Percentiles rank a stretch among this genome's conserved stretches.
phyloP scores from a whole-genome alignment of 345 rosid species.

The Murraya koenigii region DNA sequence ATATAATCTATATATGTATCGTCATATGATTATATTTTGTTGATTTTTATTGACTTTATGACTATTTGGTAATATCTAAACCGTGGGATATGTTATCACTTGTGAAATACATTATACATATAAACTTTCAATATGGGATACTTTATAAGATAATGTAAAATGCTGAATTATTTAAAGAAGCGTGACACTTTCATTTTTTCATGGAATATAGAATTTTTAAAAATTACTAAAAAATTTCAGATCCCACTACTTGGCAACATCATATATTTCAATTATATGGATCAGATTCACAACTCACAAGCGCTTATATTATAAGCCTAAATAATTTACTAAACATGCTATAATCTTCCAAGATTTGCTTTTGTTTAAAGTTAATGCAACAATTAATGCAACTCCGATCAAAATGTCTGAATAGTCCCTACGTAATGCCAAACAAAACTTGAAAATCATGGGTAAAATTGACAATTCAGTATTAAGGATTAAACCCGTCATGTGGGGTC shows the following conservation, averaged over 20 bases:
- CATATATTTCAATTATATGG: neutral
- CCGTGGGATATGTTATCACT: too few relatives aligned
- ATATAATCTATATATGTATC: too few relatives aligned
- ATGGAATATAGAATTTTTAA: too few relatives aligned
- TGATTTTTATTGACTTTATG: too few relatives aligned
- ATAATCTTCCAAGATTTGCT: neutral
- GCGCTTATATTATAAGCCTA: neutral
- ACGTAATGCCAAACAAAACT: neutral
- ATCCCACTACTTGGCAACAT: neutral
- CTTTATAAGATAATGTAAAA: too few relatives aligned
- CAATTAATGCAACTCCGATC: neutral
- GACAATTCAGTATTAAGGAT: neutral
- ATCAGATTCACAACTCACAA: neutral
- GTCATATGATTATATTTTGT: too few relatives aligned
- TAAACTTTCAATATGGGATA: too few relatives aligned
- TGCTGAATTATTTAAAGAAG: too few relatives aligned
- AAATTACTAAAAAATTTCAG: neutral
- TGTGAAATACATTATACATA: too few relatives aligned
- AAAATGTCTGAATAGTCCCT: neutral
- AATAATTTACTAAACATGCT: neutral
- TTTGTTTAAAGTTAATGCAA: neutral
- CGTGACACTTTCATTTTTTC: too few relatives aligned
- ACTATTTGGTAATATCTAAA: too few relatives aligned
- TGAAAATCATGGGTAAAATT: neutral
- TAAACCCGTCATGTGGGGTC: slow-evolving; percentile 2